phyloP scores from a whole-genome alignment of 2,329 filamentous ascomycete genomes.

The Arachnopeziza araneosa region DNA sequence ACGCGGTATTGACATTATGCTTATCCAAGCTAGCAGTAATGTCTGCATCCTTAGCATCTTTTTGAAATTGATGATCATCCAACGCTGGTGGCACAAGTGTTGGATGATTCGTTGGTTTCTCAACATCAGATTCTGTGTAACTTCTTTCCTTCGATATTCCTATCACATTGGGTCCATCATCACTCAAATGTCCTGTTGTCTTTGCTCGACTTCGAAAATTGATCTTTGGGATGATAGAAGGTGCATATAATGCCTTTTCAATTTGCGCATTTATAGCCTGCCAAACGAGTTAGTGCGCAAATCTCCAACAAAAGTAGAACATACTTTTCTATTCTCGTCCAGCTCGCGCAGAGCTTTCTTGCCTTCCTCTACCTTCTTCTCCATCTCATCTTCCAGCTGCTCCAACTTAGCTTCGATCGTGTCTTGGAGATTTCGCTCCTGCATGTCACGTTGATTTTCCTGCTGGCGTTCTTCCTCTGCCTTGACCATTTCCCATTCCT shows the following conservation, averaged over 20 bases:
- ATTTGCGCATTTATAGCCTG: conserved; percentile 27
- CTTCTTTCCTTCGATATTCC: background rate
- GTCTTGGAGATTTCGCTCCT: conserved; percentile 14
- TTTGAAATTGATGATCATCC: background rate
- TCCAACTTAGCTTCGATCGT: conserved; percentile 23
- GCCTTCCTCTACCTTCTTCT: conserved; percentile 21
- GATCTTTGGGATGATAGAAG: conserved; percentile 22
- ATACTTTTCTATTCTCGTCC: conserved; percentile 24
- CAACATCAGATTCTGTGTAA: background rate
- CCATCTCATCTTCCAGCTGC: conserved; percentile 25
- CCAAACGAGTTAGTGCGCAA: background rate
- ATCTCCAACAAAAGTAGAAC: background rate
- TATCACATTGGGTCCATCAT: background rate
- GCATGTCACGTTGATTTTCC: conserved; percentile 14
- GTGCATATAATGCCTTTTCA: conserved; percentile 21
- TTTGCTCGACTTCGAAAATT: conserved; percentile 17
- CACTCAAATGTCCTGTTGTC: background rate
- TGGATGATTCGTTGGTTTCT: background rate
- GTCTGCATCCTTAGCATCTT: background rate
- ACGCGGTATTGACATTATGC: too few relatives aligned
- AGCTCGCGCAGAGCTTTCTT: conserved; percentile 19
- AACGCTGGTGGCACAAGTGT: background rate
- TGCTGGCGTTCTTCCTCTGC: conserved; percentile 19
- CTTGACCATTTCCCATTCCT: conserved; percentile 9
- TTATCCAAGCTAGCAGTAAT: too few relatives aligned